Evolutionary conservation across 305 asterid species (phyloP).

Genomic region (Nicotiana rustica): DNA sequence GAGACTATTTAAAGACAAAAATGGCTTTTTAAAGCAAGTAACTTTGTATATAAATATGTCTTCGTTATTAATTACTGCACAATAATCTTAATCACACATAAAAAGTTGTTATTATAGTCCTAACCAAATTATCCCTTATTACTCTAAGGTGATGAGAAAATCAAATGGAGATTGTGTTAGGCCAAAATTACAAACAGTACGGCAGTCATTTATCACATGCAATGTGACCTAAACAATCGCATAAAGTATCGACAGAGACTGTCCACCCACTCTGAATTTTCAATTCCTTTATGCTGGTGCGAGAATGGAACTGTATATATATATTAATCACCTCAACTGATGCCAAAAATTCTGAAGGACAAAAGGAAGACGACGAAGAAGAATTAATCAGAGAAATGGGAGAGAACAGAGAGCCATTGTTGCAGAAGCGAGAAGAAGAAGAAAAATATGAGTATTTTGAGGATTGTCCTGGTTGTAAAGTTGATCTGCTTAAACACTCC

Average conservation of each 20-base stretch:
- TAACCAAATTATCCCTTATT: too few species aligned
- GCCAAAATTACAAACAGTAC: not conserved
- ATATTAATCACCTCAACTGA: not conserved
- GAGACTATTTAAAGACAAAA: too few species aligned
- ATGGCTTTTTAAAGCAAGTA: too few species aligned
- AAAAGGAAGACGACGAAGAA: not conserved
- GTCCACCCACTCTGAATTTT: not conserved
- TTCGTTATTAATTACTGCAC: too few species aligned
- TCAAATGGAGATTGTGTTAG: not conserved
- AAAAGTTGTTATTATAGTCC: too few species aligned
- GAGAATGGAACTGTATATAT: not conserved
- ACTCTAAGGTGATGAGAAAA: not conserved
- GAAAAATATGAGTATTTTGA: slow-evolving; percentile 35
- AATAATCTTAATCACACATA: too few species aligned
- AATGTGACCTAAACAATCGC: not conserved
- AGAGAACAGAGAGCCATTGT: not conserved
- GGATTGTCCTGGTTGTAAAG: slow-evolving; percentile 63
- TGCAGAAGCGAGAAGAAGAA: not conserved
- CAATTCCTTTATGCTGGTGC: not conserved
- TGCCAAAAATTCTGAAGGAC: not conserved
- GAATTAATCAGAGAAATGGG: not conserved
- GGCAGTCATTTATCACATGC: not conserved
- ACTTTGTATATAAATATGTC: too few species aligned
- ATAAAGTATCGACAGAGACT: not conserved
- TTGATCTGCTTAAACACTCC: slow-evolving; percentile 50